These are phyloP conservation scores for Botryococcus braunii DNA, from an alignment of 163 green algal species.

Conservation along the genomic window DNA sequence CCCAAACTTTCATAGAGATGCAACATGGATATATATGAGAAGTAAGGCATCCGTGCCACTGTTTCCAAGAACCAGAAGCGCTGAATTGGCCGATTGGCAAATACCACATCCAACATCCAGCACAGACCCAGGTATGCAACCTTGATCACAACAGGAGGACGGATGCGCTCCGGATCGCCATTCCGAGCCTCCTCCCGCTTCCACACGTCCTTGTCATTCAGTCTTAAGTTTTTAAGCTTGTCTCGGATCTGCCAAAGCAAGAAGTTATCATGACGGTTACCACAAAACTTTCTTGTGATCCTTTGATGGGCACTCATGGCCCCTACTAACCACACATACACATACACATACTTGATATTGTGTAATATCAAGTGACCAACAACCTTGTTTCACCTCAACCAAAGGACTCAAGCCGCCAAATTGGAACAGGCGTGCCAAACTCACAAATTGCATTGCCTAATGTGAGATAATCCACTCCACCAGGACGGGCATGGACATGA, in stretches of 20 bases:
- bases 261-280: no score
- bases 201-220: constrained; percentile 55
- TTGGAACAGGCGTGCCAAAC: no score
- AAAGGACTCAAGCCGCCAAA: no score
- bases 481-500: no score
- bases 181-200: constrained; percentile 50
- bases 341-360: constrained; percentile 1
- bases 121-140: constrained; percentile 50
- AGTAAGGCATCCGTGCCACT: constrained; percentile 93
- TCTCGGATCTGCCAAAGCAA: constrained; percentile 32
- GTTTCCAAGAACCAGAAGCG: constrained; percentile 86
- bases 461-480: no score
- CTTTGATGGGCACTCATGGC: no score
- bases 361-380: no score
- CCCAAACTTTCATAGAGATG: constrained; percentile 94
- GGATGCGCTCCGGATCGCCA: constrained; percentile 17
- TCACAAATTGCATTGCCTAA: no score
- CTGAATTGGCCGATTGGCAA: constrained; percentile 49
- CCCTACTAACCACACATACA: no score
- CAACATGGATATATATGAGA: constrained; percentile 88
- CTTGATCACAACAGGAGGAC: constrained; percentile 36
- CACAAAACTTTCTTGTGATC: no score
- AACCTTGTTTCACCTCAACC: no score
- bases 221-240: constrained; percentile 44
- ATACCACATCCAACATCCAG: constrained; percentile 61